Conservation (phyloP, 2,329 filamentous ascomycete genomes). For the Neopestalotiopsis sp. region DNA sequence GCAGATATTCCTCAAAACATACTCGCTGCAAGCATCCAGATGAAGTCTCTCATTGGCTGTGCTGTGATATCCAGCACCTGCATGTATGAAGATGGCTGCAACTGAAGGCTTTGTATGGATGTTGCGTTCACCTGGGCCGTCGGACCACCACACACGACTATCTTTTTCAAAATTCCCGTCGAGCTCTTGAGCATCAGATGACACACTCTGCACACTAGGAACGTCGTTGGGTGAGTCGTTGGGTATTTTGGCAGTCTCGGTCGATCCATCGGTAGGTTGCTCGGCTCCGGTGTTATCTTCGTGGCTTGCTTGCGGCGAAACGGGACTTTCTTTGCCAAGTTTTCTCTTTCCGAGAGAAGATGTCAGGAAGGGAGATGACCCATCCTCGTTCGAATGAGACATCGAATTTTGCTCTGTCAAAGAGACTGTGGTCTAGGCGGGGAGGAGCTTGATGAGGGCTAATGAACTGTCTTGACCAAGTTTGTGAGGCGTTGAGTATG, state of each 20-base stretch:
- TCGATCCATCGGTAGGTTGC: not conserved
- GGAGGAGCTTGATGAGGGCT: not conserved
- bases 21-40: constrained; percentile 88
- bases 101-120: constrained; percentile 38
- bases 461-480: too few relatives aligned
- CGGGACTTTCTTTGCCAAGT: constrained; percentile 10
- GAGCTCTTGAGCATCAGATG: not conserved
- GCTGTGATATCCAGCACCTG: constrained; percentile 93
- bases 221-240: not conserved
- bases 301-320: not conserved
- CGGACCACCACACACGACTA: constrained; percentile 28
- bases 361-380: constrained; percentile 13
- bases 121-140: constrained; percentile 47
- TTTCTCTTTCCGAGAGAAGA: constrained; percentile 21
- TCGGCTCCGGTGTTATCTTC: not conserved
- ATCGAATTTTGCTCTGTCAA: not conserved
- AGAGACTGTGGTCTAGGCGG: not conserved
- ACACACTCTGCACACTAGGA: not conserved
- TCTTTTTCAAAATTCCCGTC: not conserved
- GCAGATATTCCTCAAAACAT: constrained; percentile 43
- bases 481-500: too few relatives aligned
- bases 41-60: constrained; percentile 83
- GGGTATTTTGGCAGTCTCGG: not conserved
- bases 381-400: not conserved
- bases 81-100: constrained; percentile 88